Evolutionary conservation across 495 filamentous ascomycete species (phyloP).

Genomic region (Lepraria neglecta): DNA sequence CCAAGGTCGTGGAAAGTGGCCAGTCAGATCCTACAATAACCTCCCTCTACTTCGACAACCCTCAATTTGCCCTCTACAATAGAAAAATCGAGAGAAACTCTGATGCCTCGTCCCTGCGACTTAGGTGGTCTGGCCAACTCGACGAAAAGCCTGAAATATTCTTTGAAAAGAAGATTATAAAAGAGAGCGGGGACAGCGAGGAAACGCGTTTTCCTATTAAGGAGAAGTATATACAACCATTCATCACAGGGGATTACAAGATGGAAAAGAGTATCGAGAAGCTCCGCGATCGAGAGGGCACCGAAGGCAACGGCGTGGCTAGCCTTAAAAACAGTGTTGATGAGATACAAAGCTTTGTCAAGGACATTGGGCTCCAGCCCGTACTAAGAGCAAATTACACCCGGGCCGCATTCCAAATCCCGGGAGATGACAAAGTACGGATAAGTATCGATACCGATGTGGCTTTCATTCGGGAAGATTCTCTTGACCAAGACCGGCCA

Average conservation of each 20-base stretch:
- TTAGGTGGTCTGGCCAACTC: slow-evolving; percentile 90
- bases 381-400: slow-evolving; percentile 88
- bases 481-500: slow-evolving; percentile 71
- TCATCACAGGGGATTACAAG: slow-evolving; percentile 78
- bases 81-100: slow-evolving; percentile 72
- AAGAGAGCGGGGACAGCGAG: slow-evolving; percentile 63
- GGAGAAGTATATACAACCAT: slow-evolving; percentile 85
- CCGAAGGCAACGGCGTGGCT: slow-evolving; percentile 55
- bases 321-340: slow-evolving; percentile 64
- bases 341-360: slow-evolving; percentile 74
- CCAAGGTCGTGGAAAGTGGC: slow-evolving; percentile 67
- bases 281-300: slow-evolving; percentile 61
- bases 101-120: slow-evolving; percentile 73
- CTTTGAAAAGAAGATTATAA: slow-evolving; percentile 82
- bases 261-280: slow-evolving; percentile 87
- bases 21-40: slow-evolving; percentile 85
- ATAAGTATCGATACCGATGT: slow-evolving; percentile 90
- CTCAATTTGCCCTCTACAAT: slow-evolving; percentile 75
- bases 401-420: slow-evolving; percentile 93
- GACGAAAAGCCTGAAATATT: slow-evolving; percentile 68
- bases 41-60: slow-evolving; percentile 90
- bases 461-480: slow-evolving; percentile 88
- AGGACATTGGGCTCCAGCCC: slow-evolving; percentile 70
- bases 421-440: slow-evolving; percentile 81
- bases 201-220: slow-evolving; percentile 81